Evolutionary conservation across 139 green algal species (phyloP).

Genomic region (Edaphochlamys debaryana): DNA sequence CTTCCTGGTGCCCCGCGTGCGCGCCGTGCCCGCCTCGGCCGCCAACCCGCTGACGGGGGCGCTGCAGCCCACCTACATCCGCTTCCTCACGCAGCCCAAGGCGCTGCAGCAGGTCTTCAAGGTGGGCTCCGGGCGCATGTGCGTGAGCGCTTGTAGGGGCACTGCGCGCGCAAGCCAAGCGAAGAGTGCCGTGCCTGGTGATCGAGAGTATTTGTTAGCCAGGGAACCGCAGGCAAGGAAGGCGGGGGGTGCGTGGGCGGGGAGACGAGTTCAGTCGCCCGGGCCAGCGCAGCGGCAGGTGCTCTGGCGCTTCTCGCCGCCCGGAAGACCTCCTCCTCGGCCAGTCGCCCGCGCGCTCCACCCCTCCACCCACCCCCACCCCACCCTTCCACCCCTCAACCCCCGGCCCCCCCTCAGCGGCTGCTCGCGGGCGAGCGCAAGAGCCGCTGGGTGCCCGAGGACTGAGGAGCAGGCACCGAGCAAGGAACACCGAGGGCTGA

Average conservation of each 20-base stretch:
- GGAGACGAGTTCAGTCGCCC: too few species aligned
- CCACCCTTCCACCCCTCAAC: neutral
- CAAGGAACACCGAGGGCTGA: too few species aligned
- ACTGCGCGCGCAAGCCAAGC: neutral
- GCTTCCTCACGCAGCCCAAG: slow-evolving; percentile 85
- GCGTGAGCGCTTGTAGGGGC: neutral
- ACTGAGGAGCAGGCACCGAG: too few species aligned
- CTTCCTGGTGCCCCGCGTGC: slow-evolving; percentile 86
- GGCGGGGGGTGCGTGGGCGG: too few species aligned
- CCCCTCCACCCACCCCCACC: neutral
- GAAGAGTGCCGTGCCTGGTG: neutral
- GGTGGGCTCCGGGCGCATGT: slow-evolving; percentile 35
- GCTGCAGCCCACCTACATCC: slow-evolving; percentile 73
- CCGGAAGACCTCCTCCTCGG: neutral
- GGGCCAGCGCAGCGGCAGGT: too few species aligned
- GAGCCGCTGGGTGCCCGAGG: slow-evolving; percentile 71
- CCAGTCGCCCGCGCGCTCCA: neutral
- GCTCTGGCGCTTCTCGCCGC: too few species aligned
- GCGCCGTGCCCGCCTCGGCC: slow-evolving; percentile 62
- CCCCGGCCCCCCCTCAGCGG: too few species aligned
- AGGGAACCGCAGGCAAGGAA: too few species aligned
- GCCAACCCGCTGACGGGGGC: slow-evolving; percentile 50
- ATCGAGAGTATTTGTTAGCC: too few species aligned
- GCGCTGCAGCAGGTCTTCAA: slow-evolving; percentile 86
- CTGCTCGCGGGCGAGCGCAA: slow-evolving; percentile 73